These are phyloP conservation scores for Botrytis tulipae DNA, from an alignment of 2,329 filamentous ascomycete species.

Conservation along the genomic window DNA sequence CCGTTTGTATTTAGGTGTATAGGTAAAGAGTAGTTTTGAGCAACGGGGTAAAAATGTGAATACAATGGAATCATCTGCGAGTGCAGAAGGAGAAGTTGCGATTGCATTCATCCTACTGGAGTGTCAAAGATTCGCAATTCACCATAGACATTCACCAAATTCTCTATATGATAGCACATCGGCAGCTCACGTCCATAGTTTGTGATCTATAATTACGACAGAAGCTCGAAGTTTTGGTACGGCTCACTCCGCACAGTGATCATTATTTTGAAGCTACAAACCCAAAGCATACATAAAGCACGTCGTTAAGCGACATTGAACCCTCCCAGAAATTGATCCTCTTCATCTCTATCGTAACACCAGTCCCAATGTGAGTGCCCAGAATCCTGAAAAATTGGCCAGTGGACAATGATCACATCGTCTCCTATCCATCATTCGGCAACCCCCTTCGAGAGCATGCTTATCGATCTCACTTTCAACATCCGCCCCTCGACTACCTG, in stretches of 20 bases:
- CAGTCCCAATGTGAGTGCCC: background rate
- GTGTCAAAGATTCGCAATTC: background rate
- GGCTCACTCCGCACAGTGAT: background rate
- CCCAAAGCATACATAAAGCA: background rate
- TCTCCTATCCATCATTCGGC: background rate
- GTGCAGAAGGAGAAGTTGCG: background rate
- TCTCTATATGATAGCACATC: no score
- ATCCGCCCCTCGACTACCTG: background rate
- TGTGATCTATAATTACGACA: background rate
- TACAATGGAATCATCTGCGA: background rate
- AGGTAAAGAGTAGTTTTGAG: no score
- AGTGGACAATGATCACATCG: background rate
- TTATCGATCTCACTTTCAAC: background rate
- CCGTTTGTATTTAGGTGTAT: no score
- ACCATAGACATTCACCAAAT: background rate
- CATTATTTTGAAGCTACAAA: background rate
- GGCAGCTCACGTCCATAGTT: background rate
- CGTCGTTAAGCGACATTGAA: background rate
- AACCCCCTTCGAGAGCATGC: background rate
- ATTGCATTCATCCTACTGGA: background rate
- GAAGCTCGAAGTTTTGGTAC: background rate
- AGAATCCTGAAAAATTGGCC: background rate
- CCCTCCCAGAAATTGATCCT: background rate
- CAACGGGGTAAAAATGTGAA: fast-evolving
- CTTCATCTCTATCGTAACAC: background rate